phyloP scores from a whole-genome alignment of 805 yeast species.

The Yarrowia porcina region DNA sequence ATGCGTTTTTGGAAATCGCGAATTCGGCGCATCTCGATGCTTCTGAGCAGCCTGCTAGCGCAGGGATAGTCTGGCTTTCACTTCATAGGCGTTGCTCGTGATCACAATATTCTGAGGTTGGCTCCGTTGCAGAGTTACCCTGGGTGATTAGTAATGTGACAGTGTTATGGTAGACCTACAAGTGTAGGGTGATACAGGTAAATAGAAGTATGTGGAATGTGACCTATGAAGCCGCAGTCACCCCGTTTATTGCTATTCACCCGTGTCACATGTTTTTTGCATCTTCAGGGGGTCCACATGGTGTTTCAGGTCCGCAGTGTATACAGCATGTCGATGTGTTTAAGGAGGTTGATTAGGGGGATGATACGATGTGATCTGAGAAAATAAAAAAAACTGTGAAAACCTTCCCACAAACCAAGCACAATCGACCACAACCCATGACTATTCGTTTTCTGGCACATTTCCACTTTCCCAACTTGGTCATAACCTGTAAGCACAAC shows the following conservation, averaged over 20 bases:
- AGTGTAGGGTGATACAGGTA: too few species aligned
- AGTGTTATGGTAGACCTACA: too few species aligned
- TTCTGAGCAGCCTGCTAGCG: background rate
- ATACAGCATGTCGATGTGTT: background rate
- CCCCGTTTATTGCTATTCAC: too few species aligned
- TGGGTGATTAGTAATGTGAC: too few species aligned
- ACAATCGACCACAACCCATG: too few species aligned
- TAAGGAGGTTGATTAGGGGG: background rate
- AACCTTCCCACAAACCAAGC: too few species aligned
- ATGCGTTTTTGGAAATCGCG: background rate
- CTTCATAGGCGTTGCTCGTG: background rate
- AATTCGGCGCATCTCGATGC: background rate
- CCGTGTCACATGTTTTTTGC: too few species aligned
- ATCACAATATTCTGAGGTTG: background rate
- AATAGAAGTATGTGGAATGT: background rate
- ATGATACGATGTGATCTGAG: background rate
- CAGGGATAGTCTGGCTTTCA: conserved; percentile 7
- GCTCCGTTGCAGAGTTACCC: background rate
- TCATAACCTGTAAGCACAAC: background rate
- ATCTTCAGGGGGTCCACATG: too few species aligned
- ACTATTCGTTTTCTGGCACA: too few species aligned
- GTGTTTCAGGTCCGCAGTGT: too few species aligned
- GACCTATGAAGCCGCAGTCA: too few species aligned
- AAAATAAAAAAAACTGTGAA: too few species aligned
- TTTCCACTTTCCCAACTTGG: background rate